Conservation (phyloP, 1,284 basidiomycete species). For the Tausonia pullulans region DNA sequence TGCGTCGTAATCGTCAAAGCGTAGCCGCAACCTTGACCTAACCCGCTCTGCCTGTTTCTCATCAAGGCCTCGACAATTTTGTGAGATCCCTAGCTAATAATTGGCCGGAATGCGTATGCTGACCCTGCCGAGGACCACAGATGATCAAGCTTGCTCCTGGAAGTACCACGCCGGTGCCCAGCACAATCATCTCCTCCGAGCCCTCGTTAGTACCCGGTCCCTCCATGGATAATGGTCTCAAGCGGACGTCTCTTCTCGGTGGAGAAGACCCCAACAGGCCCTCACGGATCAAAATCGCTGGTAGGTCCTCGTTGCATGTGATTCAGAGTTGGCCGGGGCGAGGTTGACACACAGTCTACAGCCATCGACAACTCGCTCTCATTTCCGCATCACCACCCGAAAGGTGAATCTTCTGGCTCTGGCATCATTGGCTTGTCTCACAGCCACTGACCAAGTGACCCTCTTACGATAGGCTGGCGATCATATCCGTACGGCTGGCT, state of each 20-base stretch:
- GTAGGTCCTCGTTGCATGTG: background rate
- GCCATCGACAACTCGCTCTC: constrained; percentile 89
- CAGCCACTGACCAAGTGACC: too few relatives aligned
- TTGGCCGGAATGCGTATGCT: too few relatives aligned
- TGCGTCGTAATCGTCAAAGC: constrained; percentile 20
- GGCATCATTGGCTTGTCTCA: too few relatives aligned
- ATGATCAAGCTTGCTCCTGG: constrained; percentile 58
- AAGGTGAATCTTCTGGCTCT: constrained; percentile 31
- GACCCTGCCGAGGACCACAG: constrained; percentile 3
- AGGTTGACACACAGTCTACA: constrained; percentile 13
- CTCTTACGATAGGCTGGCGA: constrained; percentile 47
- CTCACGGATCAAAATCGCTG: background rate
- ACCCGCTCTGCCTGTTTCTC: background rate
- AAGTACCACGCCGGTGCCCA: constrained; percentile 25
- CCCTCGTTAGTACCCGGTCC: background rate
- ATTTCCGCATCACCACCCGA: constrained; percentile 47
- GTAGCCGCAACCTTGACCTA: background rate
- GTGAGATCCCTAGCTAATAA: constrained; percentile 4
- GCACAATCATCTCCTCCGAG: background rate
- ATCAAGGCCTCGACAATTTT: constrained; percentile 49
- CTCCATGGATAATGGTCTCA: too few relatives aligned
- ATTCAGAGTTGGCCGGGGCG: background rate
- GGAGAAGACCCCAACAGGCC: too few relatives aligned
- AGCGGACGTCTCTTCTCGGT: too few relatives aligned
- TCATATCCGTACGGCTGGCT: constrained; percentile 88